These are phyloP conservation scores for Trametes cubensis DNA, from an alignment of 768 basidiomycete species.

Conservation along the genomic window DNA sequence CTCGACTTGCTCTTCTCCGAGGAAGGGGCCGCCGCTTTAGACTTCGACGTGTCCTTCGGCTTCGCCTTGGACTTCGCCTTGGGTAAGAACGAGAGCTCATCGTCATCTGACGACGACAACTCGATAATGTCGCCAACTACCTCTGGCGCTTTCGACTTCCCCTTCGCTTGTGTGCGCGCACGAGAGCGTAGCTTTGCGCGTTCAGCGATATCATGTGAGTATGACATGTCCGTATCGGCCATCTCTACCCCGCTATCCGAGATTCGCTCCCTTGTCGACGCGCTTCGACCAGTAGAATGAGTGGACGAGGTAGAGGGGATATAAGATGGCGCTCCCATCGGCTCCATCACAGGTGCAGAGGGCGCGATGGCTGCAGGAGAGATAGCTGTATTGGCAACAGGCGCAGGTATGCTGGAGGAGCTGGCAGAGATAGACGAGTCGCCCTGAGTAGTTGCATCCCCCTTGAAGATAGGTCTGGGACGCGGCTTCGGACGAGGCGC, in stretches of 20 bases:
- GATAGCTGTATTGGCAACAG: neutral
- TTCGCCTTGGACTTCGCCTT: slow-evolving; percentile 21
- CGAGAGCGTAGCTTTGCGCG: slow-evolving; percentile 38
- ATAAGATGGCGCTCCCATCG: neutral
- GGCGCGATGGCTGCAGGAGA: neutral
- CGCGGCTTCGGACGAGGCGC: slow-evolving; percentile 12
- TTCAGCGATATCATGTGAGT: slow-evolving; percentile 35
- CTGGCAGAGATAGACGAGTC: neutral
- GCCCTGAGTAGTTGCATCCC: neutral
- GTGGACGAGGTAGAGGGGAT: slow-evolving; percentile 1
- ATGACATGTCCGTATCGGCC: slow-evolving; percentile 2
- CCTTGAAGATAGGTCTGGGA: slow-evolving; percentile 22
- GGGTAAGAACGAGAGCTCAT: slow-evolving; percentile 31
- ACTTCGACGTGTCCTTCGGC: slow-evolving; percentile 8
- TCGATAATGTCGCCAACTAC: slow-evolving; percentile 31
- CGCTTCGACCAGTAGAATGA: neutral
- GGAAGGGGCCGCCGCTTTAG: slow-evolving; percentile 2
- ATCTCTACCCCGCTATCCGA: slow-evolving; percentile 18
- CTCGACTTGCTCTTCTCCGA: neutral
- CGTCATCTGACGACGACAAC: slow-evolving; percentile 35
- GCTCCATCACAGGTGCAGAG: neutral
- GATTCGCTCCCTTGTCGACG: neutral
- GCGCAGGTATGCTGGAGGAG: neutral
- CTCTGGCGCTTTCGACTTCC: slow-evolving; percentile 2
- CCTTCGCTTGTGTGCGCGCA: slow-evolving; percentile 22